phyloP scores from a whole-genome alignment of 371 early-diverging fungal species.

The Rhizopus stolonifer region DNA sequence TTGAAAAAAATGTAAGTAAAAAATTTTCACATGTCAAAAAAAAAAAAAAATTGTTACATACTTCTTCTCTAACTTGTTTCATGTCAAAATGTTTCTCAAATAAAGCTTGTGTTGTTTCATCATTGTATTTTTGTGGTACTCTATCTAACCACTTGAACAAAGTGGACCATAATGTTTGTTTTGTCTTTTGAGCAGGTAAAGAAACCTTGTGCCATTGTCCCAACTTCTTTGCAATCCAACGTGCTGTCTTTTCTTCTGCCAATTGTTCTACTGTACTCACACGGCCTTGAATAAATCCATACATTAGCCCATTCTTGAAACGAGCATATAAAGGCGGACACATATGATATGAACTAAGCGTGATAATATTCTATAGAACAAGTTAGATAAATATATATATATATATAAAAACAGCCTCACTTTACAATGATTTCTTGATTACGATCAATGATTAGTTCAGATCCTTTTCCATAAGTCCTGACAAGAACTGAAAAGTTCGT shows the following conservation, averaged over 20 bases:
- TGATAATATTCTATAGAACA: constrained; percentile 69
- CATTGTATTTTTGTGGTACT: constrained; percentile 68
- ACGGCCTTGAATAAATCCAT: constrained; percentile 84
- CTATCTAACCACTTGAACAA: constrained; percentile 80
- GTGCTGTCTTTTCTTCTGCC: constrained; percentile 65
- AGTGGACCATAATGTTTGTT: constrained; percentile 72
- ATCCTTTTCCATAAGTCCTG: constrained; percentile 86
- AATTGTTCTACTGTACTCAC: constrained; percentile 71
- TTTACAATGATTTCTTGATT: constrained; percentile 85
- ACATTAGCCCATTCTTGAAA: constrained; percentile 87
- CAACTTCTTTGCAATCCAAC: constrained; percentile 76
- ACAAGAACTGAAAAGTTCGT: constrained; percentile 73
- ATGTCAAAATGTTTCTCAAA: constrained; percentile 63
- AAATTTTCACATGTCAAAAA: too few species aligned
- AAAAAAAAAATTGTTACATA: constrained; percentile 14
- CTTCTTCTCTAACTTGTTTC: constrained; percentile 53
- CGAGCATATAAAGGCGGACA: constrained; percentile 84
- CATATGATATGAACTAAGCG: constrained; percentile 69
- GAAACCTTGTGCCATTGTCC: constrained; percentile 81
- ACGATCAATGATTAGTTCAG: constrained; percentile 87
- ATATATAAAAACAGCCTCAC: too few species aligned
- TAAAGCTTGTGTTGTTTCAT: constrained; percentile 56
- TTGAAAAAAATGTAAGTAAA: too few species aligned
- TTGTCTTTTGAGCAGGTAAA: constrained; percentile 18
- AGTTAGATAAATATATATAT: not conserved